phyloP scores from a whole-genome alignment of 495 filamentous ascomycete genomes.

The Aspergillus coremiiformis region DNA sequence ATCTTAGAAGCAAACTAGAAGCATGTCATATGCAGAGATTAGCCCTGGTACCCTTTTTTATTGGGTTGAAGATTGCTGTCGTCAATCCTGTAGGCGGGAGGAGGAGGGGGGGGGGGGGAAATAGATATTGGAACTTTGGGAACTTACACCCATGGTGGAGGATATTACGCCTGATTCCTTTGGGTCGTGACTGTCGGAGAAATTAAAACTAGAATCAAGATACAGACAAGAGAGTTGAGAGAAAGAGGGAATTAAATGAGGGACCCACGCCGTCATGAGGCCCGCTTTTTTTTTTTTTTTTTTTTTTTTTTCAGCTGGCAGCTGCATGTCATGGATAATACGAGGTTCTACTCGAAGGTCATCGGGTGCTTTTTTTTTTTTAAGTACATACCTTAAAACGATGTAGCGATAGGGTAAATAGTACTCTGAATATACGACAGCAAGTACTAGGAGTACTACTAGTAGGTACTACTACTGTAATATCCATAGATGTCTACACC shows the following conservation, averaged over 20 bases:
- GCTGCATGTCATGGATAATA: not conserved
- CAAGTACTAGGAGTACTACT: no score
- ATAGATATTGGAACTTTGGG: no score
- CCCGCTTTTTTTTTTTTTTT: not conserved
- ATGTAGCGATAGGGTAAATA: no score
- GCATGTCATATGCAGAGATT: constrained; percentile 13
- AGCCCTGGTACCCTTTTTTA: not conserved
- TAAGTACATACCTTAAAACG: no score
- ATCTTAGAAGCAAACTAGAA: constrained; percentile 42
- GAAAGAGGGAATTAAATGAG: constrained; percentile 5
- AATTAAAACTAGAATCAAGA: not conserved
- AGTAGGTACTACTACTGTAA: no score
- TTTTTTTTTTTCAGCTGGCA: not conserved
- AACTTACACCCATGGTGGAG: constrained; percentile 31
- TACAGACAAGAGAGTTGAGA: not conserved
- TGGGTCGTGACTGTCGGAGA: not conserved
- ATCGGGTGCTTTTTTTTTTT: no score
- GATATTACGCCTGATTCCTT: not conserved
- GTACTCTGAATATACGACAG: no score
- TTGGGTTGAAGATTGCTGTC: not conserved
- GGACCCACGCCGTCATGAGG: not conserved
- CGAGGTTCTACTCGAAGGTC: not conserved
- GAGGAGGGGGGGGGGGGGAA: constrained; percentile 10
- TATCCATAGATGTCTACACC: no score
- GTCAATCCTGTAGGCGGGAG: constrained; percentile 3